These are phyloP conservation scores for Quercus alba DNA, from an alignment of 306 rosid genomes.

Conservation along the genomic window DNA sequence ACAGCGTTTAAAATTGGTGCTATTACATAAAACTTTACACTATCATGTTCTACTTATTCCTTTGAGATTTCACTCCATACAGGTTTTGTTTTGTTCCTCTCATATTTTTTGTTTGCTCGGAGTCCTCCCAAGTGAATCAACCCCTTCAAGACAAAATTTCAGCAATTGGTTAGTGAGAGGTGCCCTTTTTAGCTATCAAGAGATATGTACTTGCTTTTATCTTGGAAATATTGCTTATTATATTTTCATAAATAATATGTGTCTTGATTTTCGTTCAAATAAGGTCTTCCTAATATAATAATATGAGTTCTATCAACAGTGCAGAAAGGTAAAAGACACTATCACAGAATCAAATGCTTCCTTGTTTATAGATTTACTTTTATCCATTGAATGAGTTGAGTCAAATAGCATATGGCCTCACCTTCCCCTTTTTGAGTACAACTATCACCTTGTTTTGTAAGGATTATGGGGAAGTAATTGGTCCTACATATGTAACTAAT, in stretches of 20 bases:
- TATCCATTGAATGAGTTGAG: neutral
- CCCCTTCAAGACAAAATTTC: conserved; percentile 61
- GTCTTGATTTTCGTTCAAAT: neutral
- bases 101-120: conserved; percentile 44
- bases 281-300: neutral
- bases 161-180: conserved; percentile 68
- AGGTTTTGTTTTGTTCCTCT: conserved; percentile 82
- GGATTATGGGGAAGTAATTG: neutral
- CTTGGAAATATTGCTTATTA: neutral
- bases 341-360: neutral
- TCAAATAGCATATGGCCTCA: neutral
- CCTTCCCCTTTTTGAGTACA: neutral
- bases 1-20: neutral
- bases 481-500: neutral
- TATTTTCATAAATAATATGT: neutral
- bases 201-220: neutral
- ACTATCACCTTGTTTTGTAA: neutral
- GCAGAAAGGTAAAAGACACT: neutral
- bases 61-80: conserved; percentile 22
- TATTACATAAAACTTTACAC: conserved; percentile 5
- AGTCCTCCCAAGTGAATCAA: conserved; percentile 38
- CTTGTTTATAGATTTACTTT: neutral
- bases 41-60: neutral
- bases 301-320: neutral
- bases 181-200: neutral